phyloP scores from a whole-genome alignment of 176 grass and related monocot species.

The Phoenix roebelenii region DNA sequence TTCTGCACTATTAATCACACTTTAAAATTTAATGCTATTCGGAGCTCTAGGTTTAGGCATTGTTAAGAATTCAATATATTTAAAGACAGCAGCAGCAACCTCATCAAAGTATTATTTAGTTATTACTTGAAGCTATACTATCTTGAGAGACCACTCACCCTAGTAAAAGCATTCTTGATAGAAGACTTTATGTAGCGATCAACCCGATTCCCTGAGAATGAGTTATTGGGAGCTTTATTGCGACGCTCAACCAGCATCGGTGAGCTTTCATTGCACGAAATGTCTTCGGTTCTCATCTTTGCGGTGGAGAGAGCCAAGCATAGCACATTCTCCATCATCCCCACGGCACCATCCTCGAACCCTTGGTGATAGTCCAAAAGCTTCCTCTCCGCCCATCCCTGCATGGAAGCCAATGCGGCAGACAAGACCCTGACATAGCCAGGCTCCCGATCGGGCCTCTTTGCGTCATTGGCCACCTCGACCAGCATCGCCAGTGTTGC shows the following conservation, averaged over 20 bases:
- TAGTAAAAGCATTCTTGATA: constrained; percentile 41
- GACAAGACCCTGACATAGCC: constrained; percentile 38
- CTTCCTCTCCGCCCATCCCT: constrained; percentile 47
- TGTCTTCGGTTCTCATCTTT: constrained; percentile 35
- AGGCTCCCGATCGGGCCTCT: constrained; percentile 24
- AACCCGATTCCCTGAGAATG: constrained; percentile 22
- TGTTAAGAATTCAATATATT: too few relatives aligned
- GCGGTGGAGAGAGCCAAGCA: constrained; percentile 27
- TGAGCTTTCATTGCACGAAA: constrained; percentile 10
- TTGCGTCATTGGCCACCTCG: constrained; percentile 28
- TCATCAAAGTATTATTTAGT: too few relatives aligned
- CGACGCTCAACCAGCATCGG: constrained; percentile 9
- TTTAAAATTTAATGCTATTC: too few relatives aligned
- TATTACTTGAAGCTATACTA: too few relatives aligned
- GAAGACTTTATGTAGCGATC: constrained; percentile 51
- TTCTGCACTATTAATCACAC: too few relatives aligned
- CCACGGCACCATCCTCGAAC: constrained; percentile 24
- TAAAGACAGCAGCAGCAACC: too few relatives aligned
- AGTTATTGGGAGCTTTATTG: constrained; percentile 3
- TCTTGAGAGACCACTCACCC: constrained; percentile 19
- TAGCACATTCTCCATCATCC: constrained; percentile 41
- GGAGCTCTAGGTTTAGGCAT: too few relatives aligned
- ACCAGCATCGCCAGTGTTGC: constrained; percentile 48
- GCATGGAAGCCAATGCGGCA: constrained; percentile 32
- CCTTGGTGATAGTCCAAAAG: constrained; percentile 52